Evolutionary conservation across 306 rosid species (phyloP).

Genomic region (Pachyrhizus erosus): DNA sequence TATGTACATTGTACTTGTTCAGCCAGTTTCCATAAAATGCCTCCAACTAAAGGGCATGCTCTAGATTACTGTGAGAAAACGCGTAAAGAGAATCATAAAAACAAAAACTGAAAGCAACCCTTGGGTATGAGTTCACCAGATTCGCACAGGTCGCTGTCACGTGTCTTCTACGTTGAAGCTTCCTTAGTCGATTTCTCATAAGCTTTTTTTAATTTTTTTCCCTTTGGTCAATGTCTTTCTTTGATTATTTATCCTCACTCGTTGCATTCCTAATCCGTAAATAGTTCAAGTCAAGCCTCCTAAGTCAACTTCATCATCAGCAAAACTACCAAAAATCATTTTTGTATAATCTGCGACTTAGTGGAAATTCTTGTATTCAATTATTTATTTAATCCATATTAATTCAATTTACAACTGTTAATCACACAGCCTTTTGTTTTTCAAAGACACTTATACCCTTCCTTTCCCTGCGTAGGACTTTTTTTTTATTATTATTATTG

Average conservation of each 20-base stretch:
- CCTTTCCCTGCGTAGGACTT: background rate
- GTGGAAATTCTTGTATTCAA: background rate
- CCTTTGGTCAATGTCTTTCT: slow-evolving; percentile 34
- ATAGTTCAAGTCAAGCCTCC: slow-evolving; percentile 30
- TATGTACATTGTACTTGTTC: background rate
- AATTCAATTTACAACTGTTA: background rate
- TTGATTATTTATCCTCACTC: slow-evolving; percentile 20
- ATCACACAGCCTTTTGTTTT: background rate
- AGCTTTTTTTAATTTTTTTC: slow-evolving; percentile 5
- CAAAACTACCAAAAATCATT: background rate
- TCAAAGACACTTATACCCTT: background rate
- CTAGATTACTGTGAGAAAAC: slow-evolving; percentile 25
- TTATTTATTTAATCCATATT: background rate
- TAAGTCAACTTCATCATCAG: slow-evolving; percentile 30
- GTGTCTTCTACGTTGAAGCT: slow-evolving; percentile 38
- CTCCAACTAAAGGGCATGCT: slow-evolving; percentile 17
- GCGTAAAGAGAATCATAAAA: slow-evolving; percentile 31
- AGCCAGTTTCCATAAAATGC: slow-evolving; percentile 29
- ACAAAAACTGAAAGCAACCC: slow-evolving; percentile 44
- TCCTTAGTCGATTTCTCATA: slow-evolving; percentile 39
- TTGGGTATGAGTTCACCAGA: slow-evolving; percentile 11
- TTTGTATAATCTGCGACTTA: background rate
- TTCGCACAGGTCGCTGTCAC: background rate
- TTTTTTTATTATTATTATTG: background rate
- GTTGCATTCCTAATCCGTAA: slow-evolving; percentile 21